phyloP scores from a whole-genome alignment of 345 rosid species.

The Bruguiera gymnorhiza region DNA sequence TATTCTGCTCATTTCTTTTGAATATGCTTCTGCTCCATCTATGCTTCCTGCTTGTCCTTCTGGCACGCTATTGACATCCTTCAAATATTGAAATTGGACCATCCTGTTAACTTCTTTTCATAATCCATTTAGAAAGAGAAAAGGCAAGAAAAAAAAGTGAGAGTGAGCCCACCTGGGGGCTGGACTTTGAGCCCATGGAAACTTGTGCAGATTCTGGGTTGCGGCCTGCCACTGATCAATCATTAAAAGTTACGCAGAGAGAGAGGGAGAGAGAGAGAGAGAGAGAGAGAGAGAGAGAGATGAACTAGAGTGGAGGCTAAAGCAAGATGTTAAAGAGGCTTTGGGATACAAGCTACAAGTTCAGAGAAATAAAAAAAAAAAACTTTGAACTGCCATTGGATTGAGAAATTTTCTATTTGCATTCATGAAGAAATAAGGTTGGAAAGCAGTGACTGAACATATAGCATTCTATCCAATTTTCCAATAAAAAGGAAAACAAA shows the following conservation, averaged over 20 bases:
- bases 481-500: too few relatives aligned
- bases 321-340: too few relatives aligned
- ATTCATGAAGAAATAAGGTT: too few relatives aligned
- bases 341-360: too few relatives aligned
- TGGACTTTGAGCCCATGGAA: background rate
- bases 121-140: background rate
- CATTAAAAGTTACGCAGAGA: background rate
- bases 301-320: too few relatives aligned
- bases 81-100: background rate
- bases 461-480: too few relatives aligned
- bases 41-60: background rate
- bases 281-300: too few relatives aligned
- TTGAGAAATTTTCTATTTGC: too few relatives aligned
- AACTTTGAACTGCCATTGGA: too few relatives aligned
- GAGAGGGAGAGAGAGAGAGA: too few relatives aligned
- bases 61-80: conserved; percentile 13
- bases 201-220: conserved; percentile 3
- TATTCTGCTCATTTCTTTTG: conserved; percentile 34
- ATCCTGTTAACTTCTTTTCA: background rate
- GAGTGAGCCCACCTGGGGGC: conserved; percentile 2
- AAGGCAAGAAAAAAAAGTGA: background rate
- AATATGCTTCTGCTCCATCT: conserved; percentile 9
- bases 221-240: conserved; percentile 1
- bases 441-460: too few relatives aligned
- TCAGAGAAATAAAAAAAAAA: too few relatives aligned